Evolutionary conservation across 176 grass and related monocot species (phyloP).

Genomic region (Dactylis glomerata): DNA sequence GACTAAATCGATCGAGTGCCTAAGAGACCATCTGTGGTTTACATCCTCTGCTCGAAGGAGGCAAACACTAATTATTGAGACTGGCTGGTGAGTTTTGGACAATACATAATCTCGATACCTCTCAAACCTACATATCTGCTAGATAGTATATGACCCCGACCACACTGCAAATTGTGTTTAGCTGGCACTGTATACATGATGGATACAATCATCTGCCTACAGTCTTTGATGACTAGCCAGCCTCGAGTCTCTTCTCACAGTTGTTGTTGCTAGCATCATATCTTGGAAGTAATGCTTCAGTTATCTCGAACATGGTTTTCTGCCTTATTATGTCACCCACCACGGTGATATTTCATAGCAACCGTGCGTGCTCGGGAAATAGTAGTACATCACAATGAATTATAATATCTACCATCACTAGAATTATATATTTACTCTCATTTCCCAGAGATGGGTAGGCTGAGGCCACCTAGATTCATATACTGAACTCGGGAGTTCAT

Average conservation of each 20-base stretch:
- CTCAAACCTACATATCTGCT: too few species aligned
- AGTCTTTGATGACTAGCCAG: background rate
- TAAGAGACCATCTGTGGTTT: too few species aligned
- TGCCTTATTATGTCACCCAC: background rate
- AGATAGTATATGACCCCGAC: background rate
- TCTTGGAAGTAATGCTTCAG: background rate
- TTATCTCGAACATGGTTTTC: background rate
- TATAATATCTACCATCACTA: background rate
- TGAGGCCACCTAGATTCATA: background rate
- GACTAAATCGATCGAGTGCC: too few species aligned
- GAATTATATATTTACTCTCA: background rate
- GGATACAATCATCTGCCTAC: background rate
- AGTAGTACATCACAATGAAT: background rate
- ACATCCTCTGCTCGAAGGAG: too few species aligned
- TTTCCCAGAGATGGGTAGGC: background rate
- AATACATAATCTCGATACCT: too few species aligned
- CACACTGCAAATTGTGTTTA: background rate
- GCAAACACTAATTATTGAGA: too few species aligned
- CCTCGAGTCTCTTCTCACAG: background rate
- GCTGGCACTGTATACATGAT: background rate
- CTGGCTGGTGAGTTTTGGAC: accelerated
- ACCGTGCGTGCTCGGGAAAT: background rate
- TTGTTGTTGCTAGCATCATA: background rate
- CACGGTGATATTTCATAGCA: background rate
- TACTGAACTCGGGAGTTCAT: background rate